Evolutionary conservation across 1,284 basidiomycete genomes (phyloP).

Genomic region (Cryptococcus hybrid): DNA sequence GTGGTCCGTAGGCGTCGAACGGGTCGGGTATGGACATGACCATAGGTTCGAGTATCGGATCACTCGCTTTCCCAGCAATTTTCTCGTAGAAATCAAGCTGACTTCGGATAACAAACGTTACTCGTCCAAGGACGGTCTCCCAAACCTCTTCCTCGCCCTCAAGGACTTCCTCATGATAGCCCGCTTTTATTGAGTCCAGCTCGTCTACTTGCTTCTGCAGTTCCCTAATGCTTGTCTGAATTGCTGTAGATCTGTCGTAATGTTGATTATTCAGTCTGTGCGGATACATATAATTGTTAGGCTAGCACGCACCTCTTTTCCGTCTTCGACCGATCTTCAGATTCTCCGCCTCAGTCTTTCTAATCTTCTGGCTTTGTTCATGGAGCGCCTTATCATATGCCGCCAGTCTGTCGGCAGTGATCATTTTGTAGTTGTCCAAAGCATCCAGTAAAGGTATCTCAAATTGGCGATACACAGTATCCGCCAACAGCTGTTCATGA

Average conservation of each 20-base stretch:
- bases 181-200: conserved; percentile 49
- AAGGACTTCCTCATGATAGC: conserved; percentile 66
- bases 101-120: conserved; percentile 51
- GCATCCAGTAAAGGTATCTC: conserved; percentile 84
- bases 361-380: conserved; percentile 80
- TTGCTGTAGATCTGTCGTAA: conserved; percentile 67
- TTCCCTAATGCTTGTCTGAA: conserved; percentile 79
- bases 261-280: not conserved
- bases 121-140: conserved; percentile 82
- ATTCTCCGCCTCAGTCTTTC: conserved; percentile 83
- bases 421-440: conserved; percentile 66
- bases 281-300: not conserved
- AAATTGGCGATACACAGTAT: conserved; percentile 82
- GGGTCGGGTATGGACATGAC: conserved; percentile 86
- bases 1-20: conserved; percentile 86
- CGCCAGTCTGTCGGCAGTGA: conserved; percentile 64
- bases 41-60: conserved; percentile 87
- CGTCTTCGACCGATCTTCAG: conserved; percentile 66
- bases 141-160: conserved; percentile 90
- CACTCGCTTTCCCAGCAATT: conserved; percentile 68
- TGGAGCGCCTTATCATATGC: conserved; percentile 73
- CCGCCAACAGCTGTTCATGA: conserved; percentile 85
- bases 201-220: conserved; percentile 76
- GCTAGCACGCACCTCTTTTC: conserved; percentile 67
- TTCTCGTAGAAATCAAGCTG: conserved; percentile 51